These are phyloP conservation scores for Drechslerella coelobrocha DNA, from an alignment of 2,329 filamentous ascomycete species.

Conservation along the genomic window DNA sequence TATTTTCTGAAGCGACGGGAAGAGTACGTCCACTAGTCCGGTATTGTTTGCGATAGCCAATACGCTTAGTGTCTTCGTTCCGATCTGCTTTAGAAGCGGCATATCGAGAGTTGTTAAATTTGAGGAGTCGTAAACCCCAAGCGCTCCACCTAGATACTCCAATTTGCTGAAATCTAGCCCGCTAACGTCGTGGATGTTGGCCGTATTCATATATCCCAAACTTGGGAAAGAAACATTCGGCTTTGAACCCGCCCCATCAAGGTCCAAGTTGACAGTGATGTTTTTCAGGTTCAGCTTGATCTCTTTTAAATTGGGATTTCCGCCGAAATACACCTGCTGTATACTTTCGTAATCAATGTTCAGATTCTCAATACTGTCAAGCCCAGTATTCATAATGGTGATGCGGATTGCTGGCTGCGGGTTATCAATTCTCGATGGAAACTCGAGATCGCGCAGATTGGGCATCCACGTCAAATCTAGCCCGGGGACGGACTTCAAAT, in stretches of 20 bases:
- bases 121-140: slow-evolving; percentile 41
- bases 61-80: slow-evolving; percentile 35
- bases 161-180: slow-evolving; percentile 23
- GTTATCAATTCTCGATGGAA: slow-evolving; percentile 37
- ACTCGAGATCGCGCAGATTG: slow-evolving; percentile 25
- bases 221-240: slow-evolving; percentile 39
- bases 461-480: slow-evolving; percentile 42
- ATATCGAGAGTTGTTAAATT: slow-evolving; percentile 16
- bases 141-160: slow-evolving; percentile 29
- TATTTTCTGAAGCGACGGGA: slow-evolving; percentile 31
- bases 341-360: slow-evolving; percentile 36
- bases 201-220: slow-evolving; percentile 36
- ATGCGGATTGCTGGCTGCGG: slow-evolving; percentile 36
- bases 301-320: slow-evolving; percentile 36
- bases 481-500: slow-evolving; percentile 30
- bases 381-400: slow-evolving; percentile 39
- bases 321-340: slow-evolving; percentile 44
- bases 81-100: slow-evolving; percentile 32
- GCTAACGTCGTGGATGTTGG: slow-evolving; percentile 42
- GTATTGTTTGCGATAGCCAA: slow-evolving; percentile 45
- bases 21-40: slow-evolving; percentile 19
- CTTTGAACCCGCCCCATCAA: slow-evolving; percentile 25
- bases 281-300: slow-evolving; percentile 25
- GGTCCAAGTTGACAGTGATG: slow-evolving; percentile 40
- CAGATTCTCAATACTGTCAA: slow-evolving; percentile 20